Percentiles rank a stretch among this genome's conserved stretches.
These are phyloP conservation scores for Cucurbita maxima DNA, from an alignment of 306 rosid species.

Conservation along the genomic window DNA sequence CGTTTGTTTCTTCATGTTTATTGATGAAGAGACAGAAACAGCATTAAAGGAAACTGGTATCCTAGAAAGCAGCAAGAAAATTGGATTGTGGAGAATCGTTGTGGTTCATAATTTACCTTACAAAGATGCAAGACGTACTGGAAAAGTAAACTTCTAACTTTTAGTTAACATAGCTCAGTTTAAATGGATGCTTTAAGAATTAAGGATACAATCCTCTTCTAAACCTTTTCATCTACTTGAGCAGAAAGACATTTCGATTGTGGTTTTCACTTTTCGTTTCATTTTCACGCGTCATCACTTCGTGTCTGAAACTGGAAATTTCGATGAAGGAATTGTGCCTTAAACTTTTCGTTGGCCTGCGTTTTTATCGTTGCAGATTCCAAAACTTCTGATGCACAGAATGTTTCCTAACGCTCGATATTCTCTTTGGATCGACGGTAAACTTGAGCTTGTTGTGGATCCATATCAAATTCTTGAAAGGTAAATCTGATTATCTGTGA, in stretches of 20 bases:
- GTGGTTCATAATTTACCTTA: slow-evolving; percentile 71
- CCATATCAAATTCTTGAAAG: slow-evolving; percentile 87
- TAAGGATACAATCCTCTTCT: not conserved
- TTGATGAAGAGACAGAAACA: slow-evolving; percentile 66
- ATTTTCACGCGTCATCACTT: not conserved
- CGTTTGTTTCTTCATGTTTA: slow-evolving; percentile 80
- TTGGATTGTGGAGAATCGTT: slow-evolving; percentile 72
- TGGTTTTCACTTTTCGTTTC: not conserved
- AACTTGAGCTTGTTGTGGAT: slow-evolving; percentile 86
- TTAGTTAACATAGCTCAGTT: not conserved
- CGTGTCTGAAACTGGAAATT: not conserved
- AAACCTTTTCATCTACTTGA: not conserved
- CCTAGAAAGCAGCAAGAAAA: slow-evolving; percentile 40
- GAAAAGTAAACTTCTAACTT: slow-evolving; percentile 49
- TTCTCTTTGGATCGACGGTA: slow-evolving; percentile 89
- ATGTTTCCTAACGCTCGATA: slow-evolving; percentile 79
- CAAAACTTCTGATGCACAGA: slow-evolving; percentile 85
- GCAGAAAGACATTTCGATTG: not conserved
- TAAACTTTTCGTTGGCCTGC: slow-evolving; percentile 5
- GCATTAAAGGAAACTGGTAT: slow-evolving; percentile 34
- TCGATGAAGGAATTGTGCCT: not conserved
- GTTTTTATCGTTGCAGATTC: slow-evolving; percentile 44
- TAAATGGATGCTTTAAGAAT: not conserved
- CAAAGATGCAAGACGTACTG: slow-evolving; percentile 63
- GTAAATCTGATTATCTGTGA: slow-evolving; percentile 18